Conservation (phyloP, 1,284 basidiomycete species). For the Marasmius tenuissimus region DNA sequence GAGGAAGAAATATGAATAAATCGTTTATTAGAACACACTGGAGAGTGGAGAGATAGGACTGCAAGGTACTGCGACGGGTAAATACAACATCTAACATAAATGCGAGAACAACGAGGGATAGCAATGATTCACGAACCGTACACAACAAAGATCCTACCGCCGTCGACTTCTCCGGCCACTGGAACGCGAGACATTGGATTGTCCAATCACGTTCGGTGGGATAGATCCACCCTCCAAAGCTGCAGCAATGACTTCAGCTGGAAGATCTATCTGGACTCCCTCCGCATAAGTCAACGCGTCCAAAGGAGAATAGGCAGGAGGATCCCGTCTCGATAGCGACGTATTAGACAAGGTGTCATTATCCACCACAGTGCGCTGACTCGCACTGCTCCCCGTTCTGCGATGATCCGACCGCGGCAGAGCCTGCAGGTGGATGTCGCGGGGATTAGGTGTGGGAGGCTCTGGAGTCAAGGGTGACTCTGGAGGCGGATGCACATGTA, state of each 20-base stretch:
- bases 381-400: slow-evolving; percentile 27
- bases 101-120: background rate
- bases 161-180: slow-evolving; percentile 61
- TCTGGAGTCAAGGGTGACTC: slow-evolving; percentile 74
- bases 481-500: slow-evolving; percentile 72
- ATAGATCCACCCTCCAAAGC: slow-evolving; percentile 69
- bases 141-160: slow-evolving; percentile 31
- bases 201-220: slow-evolving; percentile 55
- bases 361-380: slow-evolving; percentile 16
- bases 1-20: background rate
- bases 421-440: slow-evolving; percentile 77
- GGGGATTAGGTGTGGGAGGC: slow-evolving; percentile 74
- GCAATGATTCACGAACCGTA: slow-evolving; percentile 9
- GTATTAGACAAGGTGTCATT: slow-evolving; percentile 23
- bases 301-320: slow-evolving; percentile 80
- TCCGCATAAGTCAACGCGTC: slow-evolving; percentile 79
- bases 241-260: slow-evolving; percentile 79
- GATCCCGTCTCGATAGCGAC: slow-evolving; percentile 52
- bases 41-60: background rate
- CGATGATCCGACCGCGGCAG: slow-evolving; percentile 45
- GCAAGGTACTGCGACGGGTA: background rate
- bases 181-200: slow-evolving; percentile 45
- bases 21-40: background rate
- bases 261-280: slow-evolving; percentile 79
- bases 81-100: background rate